Evolutionary conservation across 1,284 basidiomycete genomes (phyloP), one percentile per base, ranked within the genome.

Genomic region (Malassezia nana): DNA sequence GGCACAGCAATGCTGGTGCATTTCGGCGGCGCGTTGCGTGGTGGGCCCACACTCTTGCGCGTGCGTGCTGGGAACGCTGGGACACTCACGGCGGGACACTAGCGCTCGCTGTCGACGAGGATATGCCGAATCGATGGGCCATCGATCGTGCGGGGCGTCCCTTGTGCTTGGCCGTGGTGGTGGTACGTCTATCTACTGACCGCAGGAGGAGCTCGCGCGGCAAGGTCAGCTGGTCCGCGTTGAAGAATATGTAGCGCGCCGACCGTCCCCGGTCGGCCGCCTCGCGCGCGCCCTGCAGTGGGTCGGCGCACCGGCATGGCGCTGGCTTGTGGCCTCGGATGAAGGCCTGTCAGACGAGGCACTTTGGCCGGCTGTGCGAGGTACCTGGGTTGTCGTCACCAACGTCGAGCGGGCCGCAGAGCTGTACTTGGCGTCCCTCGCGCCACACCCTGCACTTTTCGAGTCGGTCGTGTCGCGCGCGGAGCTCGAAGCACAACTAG

Each of bases 11-110:
- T 72, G 84, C 87, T 0, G 80, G 84, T 3, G 84, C 87, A 2
- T 95, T 84, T 74, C 77, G 81, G 32, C 81, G 86, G 13, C 87
- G 86, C 67, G 77, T 90, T 30, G 82, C 84, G 54, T 94, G 89
- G 89, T 95, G 91, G 90, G 80, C 80, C 33, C 76, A 76, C 32
- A 82, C 83, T 0, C 76, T 95, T 3, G 81, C 84, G 58, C 78
- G 79, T 12, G 75, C 84, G 6, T 79, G 86, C 5, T 62, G 63
- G 33, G 12, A 38, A 4, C 64, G 61, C 5, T 44, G 61, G n/a
- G 59, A 64, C 25, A 32, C 43, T 29, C 33, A 4, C 20, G 13
- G 15, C 26, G 29, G 10, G n/a, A 76, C 79, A 50, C 78, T 92
- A 13, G 78, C 87, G 6, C 74, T 94, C 1, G 79, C 78, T 40